A percentile compares a stretch with the other conserved stretches of the same genome.
These are phyloP conservation scores for Phytophthora sojae DNA, from an alignment of 352 stramenopile genomes.

Conservation along the genomic window DNA sequence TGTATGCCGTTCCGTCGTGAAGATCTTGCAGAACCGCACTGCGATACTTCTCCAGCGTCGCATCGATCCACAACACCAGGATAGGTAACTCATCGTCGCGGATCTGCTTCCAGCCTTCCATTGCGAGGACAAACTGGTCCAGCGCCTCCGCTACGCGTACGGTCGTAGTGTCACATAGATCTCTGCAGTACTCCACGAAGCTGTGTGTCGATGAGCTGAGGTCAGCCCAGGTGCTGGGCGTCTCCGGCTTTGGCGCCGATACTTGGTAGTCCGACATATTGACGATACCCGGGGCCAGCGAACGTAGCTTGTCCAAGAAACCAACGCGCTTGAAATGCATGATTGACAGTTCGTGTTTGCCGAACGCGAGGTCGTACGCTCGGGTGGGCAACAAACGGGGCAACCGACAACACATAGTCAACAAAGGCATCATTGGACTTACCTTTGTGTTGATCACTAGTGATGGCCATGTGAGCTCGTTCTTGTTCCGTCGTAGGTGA, in stretches of 20 bases:
- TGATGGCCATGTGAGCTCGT: background rate
- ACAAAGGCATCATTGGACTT: slow-evolving; percentile 11
- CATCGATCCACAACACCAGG: background rate
- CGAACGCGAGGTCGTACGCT: slow-evolving; percentile 11
- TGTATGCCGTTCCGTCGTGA: no score
- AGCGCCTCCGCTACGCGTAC: slow-evolving; percentile 4
- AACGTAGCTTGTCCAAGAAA: slow-evolving; percentile 5
- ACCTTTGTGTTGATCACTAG: slow-evolving; percentile 4
- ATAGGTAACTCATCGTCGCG: background rate
- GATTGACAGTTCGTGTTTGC: slow-evolving; percentile 3
- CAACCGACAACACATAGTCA: slow-evolving; percentile 8
- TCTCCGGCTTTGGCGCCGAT: background rate
- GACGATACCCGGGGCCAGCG: background rate
- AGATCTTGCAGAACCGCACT: no score
- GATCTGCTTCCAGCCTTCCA: slow-evolving; percentile 12
- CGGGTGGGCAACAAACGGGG: slow-evolving; percentile 1
- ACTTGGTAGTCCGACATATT: background rate
- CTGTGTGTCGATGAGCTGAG: background rate
- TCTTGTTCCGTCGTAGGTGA: slow-evolving; percentile 5
- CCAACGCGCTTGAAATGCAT: slow-evolving; percentile 6
- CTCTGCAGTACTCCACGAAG: no score
- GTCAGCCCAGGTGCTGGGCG: background rate
- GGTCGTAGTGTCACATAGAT: background rate
- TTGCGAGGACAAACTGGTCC: slow-evolving; percentile 2
- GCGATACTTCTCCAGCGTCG: no score